Conservation (phyloP, 192 early-diverging fungal species). For the Gaertneriomyces sp. region DNA sequence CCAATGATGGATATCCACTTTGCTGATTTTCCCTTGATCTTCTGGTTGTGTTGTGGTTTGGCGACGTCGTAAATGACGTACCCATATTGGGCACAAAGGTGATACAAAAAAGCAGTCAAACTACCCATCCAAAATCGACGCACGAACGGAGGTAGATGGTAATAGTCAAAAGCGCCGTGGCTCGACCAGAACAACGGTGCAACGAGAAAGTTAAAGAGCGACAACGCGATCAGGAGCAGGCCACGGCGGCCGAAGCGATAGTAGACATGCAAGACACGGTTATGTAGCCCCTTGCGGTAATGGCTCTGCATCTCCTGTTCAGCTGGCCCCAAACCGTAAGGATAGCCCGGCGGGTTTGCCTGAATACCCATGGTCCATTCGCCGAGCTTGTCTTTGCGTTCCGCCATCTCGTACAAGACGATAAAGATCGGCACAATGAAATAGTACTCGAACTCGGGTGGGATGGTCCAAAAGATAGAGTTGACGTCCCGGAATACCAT, state of each 20-base stretch:
- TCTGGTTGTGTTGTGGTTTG: constrained; percentile 11
- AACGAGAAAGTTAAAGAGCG: constrained; percentile 17
- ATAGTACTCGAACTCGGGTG: constrained; percentile 39
- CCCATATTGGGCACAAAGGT: constrained; percentile 30
- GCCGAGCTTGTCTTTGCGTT: constrained; percentile 31
- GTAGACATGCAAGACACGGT: constrained; percentile 19
- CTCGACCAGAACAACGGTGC: constrained; percentile 26
- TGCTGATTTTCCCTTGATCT: constrained; percentile 7
- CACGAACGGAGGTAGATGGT: constrained; percentile 23
- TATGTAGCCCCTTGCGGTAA: constrained; percentile 28
- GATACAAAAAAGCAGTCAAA: constrained; percentile 27
- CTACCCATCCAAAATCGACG: constrained; percentile 29
- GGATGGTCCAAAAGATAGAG: constrained; percentile 38
- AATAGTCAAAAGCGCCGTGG: constrained; percentile 20
- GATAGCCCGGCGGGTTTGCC: constrained; percentile 24
- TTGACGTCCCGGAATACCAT: constrained; percentile 31
- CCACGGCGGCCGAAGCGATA: constrained; percentile 30
- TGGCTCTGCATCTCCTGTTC: constrained; percentile 21
- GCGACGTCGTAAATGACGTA: constrained; percentile 26
- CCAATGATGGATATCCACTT: constrained; percentile 19
- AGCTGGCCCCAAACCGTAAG: constrained; percentile 19
- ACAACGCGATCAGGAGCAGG: constrained; percentile 20
- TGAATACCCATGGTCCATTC: constrained; percentile 25
- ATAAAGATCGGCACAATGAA: constrained; percentile 32
- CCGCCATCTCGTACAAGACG: constrained; percentile 31